These are phyloP conservation scores for Paramecium sexaurelia DNA, from an alignment of 73 alveolate genomes.

Conservation along the genomic window DNA sequence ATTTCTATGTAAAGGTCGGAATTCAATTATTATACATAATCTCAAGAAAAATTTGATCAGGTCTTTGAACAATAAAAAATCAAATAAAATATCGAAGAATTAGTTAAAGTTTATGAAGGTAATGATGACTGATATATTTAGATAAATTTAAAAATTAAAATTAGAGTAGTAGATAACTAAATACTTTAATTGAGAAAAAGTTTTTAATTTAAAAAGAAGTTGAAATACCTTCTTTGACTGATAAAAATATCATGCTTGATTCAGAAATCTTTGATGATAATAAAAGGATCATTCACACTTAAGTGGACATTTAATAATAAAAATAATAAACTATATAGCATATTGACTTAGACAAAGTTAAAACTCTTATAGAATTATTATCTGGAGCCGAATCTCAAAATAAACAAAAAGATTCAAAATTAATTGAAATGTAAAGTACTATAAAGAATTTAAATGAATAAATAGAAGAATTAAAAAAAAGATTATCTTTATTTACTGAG, in stretches of 20 bases:
- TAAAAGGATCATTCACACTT: not conserved
- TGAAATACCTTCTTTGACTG: not conserved
- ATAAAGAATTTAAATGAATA: not conserved
- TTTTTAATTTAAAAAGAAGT: not conserved
- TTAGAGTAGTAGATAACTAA: not conserved
- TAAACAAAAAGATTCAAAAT: not conserved
- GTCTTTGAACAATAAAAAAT: not conserved
- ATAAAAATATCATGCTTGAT: not conserved
- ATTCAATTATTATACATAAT: not conserved
- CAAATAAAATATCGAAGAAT: not conserved
- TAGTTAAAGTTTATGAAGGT: not conserved
- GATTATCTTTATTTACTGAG: not conserved
- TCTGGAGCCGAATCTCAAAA: not conserved
- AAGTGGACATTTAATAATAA: not conserved
- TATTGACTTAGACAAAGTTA: not conserved
- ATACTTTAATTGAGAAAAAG: not conserved
- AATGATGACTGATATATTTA: not conserved
- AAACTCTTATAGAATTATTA: not conserved
- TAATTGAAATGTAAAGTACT: not conserved
- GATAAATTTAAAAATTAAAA: not conserved
- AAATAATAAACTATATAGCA: not conserved
- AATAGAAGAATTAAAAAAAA: not conserved
- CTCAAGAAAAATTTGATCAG: not conserved
- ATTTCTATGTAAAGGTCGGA: not conserved
- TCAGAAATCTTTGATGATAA: not conserved